Evolutionary conservation across 129 eudicot species (phyloP).

Genomic region (Lonicera japonica): DNA sequence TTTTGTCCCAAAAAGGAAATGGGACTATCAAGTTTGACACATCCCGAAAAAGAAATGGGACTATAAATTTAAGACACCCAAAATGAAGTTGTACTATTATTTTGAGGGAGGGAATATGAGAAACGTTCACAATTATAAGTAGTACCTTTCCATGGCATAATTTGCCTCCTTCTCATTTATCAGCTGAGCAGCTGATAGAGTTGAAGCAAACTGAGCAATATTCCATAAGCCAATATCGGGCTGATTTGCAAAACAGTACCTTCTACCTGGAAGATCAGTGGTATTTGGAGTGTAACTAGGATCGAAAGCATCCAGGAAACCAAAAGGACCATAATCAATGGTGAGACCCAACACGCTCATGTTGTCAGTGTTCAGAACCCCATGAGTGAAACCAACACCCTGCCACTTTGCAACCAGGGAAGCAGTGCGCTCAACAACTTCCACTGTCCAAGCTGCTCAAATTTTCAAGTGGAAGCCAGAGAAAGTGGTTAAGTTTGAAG

Average conservation of each 20-base stretch:
- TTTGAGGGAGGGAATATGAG: background rate
- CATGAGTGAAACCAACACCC: conserved; percentile 99
- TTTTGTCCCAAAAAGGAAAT: too few relatives aligned
- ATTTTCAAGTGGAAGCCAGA: conserved; percentile 1
- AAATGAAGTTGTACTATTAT: too few relatives aligned
- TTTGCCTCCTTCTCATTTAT: conserved; percentile 74
- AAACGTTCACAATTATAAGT: background rate
- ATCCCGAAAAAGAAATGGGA: too few relatives aligned
- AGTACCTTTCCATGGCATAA: conserved; percentile 95
- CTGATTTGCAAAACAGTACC: conserved; percentile 98
- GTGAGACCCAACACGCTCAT: conserved; percentile 98
- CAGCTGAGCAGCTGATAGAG: conserved; percentile 66
- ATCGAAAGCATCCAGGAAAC: conserved; percentile 99
- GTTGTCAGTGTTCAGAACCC: conserved; percentile 95
- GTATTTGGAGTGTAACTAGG: conserved; percentile 99
- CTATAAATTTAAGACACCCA: too few relatives aligned
- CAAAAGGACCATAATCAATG: conserved; percentile 97
- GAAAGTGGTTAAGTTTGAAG: background rate
- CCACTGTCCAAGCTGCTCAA: conserved; percentile 89
- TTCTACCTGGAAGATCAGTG: conserved; percentile 97
- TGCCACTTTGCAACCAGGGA: conserved; percentile 89
- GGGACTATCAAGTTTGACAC: too few relatives aligned
- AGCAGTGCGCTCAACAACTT: conserved; percentile 92
- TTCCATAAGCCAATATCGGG: conserved; percentile 99
- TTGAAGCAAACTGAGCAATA: conserved; percentile 75